Conservation (phyloP, 2,329 filamentous ascomycete species). For the Talaromyces sp. region DNA sequence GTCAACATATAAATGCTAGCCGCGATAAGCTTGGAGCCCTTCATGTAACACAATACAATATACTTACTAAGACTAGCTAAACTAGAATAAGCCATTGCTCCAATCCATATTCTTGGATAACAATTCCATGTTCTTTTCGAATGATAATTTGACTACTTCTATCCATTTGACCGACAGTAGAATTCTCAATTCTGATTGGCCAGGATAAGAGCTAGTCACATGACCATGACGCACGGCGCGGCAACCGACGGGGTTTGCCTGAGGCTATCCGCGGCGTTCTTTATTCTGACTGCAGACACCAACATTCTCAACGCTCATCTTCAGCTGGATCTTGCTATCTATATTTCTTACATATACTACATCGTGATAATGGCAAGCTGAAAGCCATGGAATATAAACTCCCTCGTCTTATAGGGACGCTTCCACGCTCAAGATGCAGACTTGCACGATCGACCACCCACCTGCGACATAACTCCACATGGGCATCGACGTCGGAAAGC, state of each 20-base stretch:
- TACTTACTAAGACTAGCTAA: neutral
- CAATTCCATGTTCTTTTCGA: neutral
- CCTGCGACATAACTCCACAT: slow-evolving; percentile 16
- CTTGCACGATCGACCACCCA: neutral
- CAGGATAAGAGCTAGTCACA: neutral
- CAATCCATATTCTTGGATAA: neutral
- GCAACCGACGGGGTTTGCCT: slow-evolving; percentile 8
- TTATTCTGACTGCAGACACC: neutral
- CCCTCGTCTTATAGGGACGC: slow-evolving; percentile 6
- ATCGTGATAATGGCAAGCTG: slow-evolving; percentile 7
- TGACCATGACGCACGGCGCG: slow-evolving; percentile 8
- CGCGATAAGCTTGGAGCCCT: slow-evolving; percentile 6
- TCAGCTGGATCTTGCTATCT: neutral
- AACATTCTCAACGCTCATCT: neutral
- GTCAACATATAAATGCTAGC: slow-evolving; percentile 8
- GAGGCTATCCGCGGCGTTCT: slow-evolving; percentile 9
- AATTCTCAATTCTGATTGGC: neutral
- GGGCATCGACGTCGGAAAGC: slow-evolving; percentile 17
- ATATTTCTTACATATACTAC: neutral
- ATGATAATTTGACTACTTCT: neutral
- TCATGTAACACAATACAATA: neutral
- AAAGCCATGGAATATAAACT: slow-evolving; percentile 11
- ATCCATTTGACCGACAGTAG: neutral
- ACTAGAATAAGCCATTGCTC: neutral
- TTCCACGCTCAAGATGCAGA: slow-evolving; percentile 9